Evolutionary conservation across 2,329 filamentous ascomycete genomes (phyloP).

Genomic region (Trichophyton rubrum): DNA sequence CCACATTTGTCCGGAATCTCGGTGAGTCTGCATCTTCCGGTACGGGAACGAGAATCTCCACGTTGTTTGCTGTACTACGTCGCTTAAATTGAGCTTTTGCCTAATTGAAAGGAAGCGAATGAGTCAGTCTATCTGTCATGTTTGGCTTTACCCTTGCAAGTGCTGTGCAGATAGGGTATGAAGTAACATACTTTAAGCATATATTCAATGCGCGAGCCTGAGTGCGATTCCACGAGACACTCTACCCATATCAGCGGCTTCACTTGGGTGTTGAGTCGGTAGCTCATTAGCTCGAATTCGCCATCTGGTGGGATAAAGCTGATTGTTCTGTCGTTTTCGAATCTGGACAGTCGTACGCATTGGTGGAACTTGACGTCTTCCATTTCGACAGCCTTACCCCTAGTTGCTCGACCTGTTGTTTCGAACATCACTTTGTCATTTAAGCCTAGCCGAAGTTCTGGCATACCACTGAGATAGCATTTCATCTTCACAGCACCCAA

Average conservation of each 20-base stretch:
- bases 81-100: slow-evolving; percentile 97
- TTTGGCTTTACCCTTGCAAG: not conserved
- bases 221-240: slow-evolving; percentile 92
- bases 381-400: slow-evolving; percentile 98
- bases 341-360: slow-evolving; percentile 85
- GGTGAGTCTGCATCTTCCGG: slow-evolving; percentile 95
- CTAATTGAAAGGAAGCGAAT: slow-evolving; percentile 22
- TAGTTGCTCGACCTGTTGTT: slow-evolving; percentile 81
- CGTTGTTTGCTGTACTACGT: slow-evolving; percentile 93
- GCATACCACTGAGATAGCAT: slow-evolving; percentile 97
- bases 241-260: slow-evolving; percentile 99
- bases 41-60: slow-evolving; percentile 93
- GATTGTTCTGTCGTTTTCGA: slow-evolving; percentile 97
- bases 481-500: slow-evolving; percentile 98
- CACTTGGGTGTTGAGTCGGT: slow-evolving; percentile 94
- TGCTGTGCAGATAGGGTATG: not conserved
- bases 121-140: not conserved
- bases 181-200: slow-evolving; percentile 63
- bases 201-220: slow-evolving; percentile 90
- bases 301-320: slow-evolving; percentile 97
- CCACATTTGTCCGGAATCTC: slow-evolving; percentile 93
- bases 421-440: slow-evolving; percentile 99
- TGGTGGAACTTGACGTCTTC: slow-evolving; percentile 99
- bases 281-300: slow-evolving; percentile 98
- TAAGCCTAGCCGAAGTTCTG: slow-evolving; percentile 79